Evolutionary conservation across 148 eudicot species (phyloP).

Genomic region (Dysphania ambrosioides): DNA sequence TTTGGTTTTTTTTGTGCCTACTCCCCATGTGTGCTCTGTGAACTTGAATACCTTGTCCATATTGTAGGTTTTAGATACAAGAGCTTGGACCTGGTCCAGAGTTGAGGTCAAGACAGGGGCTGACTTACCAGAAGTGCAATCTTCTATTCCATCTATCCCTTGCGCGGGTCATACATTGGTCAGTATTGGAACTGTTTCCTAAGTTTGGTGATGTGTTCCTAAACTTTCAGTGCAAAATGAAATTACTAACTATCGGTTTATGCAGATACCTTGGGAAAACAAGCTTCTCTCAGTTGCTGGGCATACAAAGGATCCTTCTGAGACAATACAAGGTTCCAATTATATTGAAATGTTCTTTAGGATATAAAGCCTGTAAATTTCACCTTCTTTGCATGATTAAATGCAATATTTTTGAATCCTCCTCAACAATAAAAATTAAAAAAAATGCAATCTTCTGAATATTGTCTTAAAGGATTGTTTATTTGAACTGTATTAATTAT

Average conservation of each 20-base stretch:
- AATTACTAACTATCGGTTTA: constrained; percentile 12
- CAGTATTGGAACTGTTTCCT: constrained; percentile 31
- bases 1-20: not conserved
- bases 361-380: too few relatives aligned
- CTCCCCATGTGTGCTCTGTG: not conserved
- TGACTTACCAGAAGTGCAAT: constrained; percentile 44
- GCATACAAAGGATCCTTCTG: constrained; percentile 85
- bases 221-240: not conserved
- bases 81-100: constrained; percentile 93
- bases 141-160: constrained; percentile 48
- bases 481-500: not conserved
- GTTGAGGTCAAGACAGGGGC: constrained; percentile 59
- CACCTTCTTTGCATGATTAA: not conserved
- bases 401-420: not conserved
- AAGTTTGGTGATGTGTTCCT: constrained; percentile 7
- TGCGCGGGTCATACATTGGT: constrained; percentile 97
- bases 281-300: constrained; percentile 94
- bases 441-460: too few relatives aligned
- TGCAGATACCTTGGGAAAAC: constrained; percentile 88
- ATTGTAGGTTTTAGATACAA: constrained; percentile 76
- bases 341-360: not conserved
- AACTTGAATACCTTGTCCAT: constrained; percentile 21
- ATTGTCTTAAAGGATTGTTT: not conserved
- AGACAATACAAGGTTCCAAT: constrained; percentile 63
- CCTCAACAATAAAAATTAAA: too few relatives aligned